phyloP scores from a whole-genome alignment of 352 stramenopile genomes.

The Discostella stelligera region DNA sequence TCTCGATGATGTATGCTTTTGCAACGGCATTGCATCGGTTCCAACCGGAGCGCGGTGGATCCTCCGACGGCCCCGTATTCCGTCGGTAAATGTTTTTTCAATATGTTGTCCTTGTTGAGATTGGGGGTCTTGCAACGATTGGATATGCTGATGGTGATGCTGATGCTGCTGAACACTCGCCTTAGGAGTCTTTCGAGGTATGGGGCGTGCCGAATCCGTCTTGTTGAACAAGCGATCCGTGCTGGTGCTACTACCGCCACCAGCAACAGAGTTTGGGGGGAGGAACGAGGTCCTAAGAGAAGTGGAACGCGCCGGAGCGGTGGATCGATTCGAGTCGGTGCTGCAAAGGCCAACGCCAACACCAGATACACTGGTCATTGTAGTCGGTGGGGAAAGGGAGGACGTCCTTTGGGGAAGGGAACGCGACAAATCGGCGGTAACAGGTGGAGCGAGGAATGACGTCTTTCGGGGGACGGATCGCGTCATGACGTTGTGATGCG shows the following conservation, averaged over 20 bases:
- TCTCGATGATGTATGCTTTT: slow-evolving; percentile 12
- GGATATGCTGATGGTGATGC: background rate
- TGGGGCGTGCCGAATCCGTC: slow-evolving; percentile 9
- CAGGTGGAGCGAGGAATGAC: background rate
- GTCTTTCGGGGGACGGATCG: background rate
- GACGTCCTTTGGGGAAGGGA: background rate
- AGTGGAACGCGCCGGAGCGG: background rate
- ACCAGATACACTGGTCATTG: background rate
- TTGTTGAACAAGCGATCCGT: slow-evolving; percentile 12
- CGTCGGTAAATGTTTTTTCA: background rate
- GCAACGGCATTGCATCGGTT: slow-evolving; percentile 5
- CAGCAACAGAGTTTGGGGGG: background rate
- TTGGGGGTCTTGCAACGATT: background rate
- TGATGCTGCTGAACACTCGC: slow-evolving; percentile 1
- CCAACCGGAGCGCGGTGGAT: background rate
- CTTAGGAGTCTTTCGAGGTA: slow-evolving; percentile 4
- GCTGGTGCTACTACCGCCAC: background rate
- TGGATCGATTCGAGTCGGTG: background rate
- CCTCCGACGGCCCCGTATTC: background rate
- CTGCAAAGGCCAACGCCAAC: background rate
- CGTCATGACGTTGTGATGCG: background rate
- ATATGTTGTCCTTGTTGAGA: slow-evolving; percentile 1
- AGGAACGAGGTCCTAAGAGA: background rate
- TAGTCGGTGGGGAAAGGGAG: background rate
- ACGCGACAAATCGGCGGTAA: background rate